Evolutionary conservation across 2,329 filamentous ascomycete species (phyloP), one percentile per base, ranked within the genome.

Genomic region (Fusarium algeriense): DNA sequence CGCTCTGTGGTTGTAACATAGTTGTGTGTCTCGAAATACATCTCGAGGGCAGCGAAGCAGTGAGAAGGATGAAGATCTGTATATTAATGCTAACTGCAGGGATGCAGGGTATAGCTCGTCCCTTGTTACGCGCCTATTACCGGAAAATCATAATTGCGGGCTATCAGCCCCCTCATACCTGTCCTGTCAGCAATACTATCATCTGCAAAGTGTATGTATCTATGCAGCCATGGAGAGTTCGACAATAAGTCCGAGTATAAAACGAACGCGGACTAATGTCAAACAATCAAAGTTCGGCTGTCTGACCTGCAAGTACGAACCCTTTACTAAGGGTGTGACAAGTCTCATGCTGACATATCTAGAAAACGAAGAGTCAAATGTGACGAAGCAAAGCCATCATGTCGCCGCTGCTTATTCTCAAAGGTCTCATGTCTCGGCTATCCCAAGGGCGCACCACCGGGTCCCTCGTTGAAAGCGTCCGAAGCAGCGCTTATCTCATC

Each of bases 201-300:
- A 19, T 34, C 17, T 4, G 1, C 0, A 2, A 7, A 2, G 6
- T 12, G 2, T 8, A 34, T 9, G 2, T 7, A 20, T 4, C 15
- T 6, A 9, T 13, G 1, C 3, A 3, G 14, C 7, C 15, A 35
- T 50, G 48, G 15, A 50, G 20, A 11, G 0, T 5, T 2, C 32
- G 10, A 4, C 0, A 11, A 26, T 1, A 26, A 26, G 12, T 4
- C 6, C 1, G 0, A 4, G 12, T 1, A n/a, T 5, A 7, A 71
- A 67, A 15, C 17, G 68, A 9, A 69, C 55, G 1, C 56, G 65
- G 10, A 57, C 48, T 3, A 73, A 71, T 53, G 70, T 71, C 4
- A 73, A 35, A 32, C 70, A 71, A 45, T 71, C 68, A 6, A 73
- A 69, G 26, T 66, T 60, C 23, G 68, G 70, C 17, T 73, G 68